Conservation (phyloP, 306 rosid genomes). For the Abrus precatorius region DNA sequence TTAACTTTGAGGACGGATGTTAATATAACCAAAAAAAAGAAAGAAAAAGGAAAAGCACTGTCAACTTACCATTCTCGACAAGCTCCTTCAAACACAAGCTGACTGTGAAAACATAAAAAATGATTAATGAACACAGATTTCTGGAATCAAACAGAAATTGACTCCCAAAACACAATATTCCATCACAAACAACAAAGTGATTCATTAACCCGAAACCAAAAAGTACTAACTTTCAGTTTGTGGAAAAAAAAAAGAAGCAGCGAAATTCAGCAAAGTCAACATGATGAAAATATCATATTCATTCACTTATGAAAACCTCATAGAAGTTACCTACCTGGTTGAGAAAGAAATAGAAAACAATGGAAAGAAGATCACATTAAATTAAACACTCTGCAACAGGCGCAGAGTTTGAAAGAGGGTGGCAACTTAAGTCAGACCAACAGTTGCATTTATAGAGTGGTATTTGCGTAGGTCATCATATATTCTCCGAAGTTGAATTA, state of each 20-base stretch:
- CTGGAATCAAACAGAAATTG: background rate
- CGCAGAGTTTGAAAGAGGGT: background rate
- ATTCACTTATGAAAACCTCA: background rate
- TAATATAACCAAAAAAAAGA: background rate
- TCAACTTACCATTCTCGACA: conserved; percentile 57
- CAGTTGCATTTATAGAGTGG: background rate
- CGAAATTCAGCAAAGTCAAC: background rate
- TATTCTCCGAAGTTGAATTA: no score
- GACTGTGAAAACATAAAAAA: background rate
- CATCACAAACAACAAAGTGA: no score
- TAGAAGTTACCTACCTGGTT: background rate
- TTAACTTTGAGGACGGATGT: no score
- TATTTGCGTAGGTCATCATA: no score
- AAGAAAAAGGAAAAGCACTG: background rate
- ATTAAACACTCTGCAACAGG: background rate
- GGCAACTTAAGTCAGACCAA: background rate
- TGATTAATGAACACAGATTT: background rate
- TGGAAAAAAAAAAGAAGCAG: background rate
- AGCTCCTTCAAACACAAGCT: background rate
- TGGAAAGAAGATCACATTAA: background rate
- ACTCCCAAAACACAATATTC: no score
- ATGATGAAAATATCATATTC: background rate
- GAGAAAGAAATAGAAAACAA: background rate
- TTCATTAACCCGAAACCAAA: no score
- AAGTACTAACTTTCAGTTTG: no score